phyloP scores from a whole-genome alignment of 805 yeast genomes.

The Candida sphagnicola region DNA sequence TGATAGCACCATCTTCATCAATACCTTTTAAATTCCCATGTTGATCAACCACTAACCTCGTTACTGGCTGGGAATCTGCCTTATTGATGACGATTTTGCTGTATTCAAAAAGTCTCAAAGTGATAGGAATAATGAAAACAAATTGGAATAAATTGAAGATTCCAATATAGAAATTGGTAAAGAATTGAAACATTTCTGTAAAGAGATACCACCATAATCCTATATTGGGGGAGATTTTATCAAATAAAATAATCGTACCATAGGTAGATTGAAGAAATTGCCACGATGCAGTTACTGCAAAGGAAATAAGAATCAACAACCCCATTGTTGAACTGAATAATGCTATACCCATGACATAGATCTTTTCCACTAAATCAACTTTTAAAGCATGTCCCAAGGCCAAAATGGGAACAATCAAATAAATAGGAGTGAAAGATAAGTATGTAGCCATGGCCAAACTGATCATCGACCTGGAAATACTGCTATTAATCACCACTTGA shows the following conservation, averaged over 20 bases:
- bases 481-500: constrained; percentile 38
- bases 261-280: constrained; percentile 37
- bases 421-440: constrained; percentile 59
- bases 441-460: constrained; percentile 61
- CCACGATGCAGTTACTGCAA: constrained; percentile 22
- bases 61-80: constrained; percentile 1
- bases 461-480: constrained; percentile 42
- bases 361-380: constrained; percentile 4
- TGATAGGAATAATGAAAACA: constrained; percentile 67
- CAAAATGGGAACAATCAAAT: constrained; percentile 56
- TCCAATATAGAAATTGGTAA: constrained; percentile 75
- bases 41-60: neutral
- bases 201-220: constrained; percentile 99
- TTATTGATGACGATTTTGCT: constrained; percentile 5
- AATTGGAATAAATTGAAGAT: constrained; percentile 76
- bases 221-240: constrained; percentile 79
- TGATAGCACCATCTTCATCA: neutral
- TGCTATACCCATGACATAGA: constrained; percentile 16
- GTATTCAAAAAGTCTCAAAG: constrained; percentile 55
- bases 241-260: constrained; percentile 54
- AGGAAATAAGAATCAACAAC: constrained; percentile 23
- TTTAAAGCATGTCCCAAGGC: constrained; percentile 25
- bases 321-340: constrained; percentile 13
- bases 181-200: constrained; percentile 90
- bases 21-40: constrained; percentile 1